Conservation (phyloP, 2,329 filamentous ascomycete genomes). For the Talaromyces pinophilus region DNA sequence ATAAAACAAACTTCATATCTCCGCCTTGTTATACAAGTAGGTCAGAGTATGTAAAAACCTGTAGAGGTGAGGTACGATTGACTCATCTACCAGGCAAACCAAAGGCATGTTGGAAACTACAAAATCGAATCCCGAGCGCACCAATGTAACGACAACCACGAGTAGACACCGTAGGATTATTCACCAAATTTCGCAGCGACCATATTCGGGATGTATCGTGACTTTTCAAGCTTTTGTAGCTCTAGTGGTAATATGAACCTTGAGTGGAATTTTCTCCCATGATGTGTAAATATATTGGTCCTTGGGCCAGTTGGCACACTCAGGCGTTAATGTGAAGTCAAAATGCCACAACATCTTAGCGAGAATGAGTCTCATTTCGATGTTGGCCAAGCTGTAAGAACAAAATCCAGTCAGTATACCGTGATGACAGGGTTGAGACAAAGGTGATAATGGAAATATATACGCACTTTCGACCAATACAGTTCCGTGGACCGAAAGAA, state of each 20-base stretch:
- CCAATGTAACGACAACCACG: neutral
- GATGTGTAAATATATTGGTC: conserved; percentile 43
- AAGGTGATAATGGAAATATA: neutral
- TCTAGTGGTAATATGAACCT: conserved; percentile 37
- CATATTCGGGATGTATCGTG: neutral
- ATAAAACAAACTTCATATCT: neutral
- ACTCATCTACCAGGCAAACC: neutral
- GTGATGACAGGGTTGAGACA: neutral
- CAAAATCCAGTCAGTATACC: neutral
- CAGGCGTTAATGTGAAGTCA: conserved; percentile 47
- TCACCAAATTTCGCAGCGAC: neutral
- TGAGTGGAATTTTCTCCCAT: conserved; percentile 46
- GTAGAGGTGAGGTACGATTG: neutral
- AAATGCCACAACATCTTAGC: conserved; percentile 54
- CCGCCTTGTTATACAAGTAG: neutral
- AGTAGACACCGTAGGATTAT: neutral
- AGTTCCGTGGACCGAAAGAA: conserved; percentile 52
- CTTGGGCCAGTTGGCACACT: conserved; percentile 42
- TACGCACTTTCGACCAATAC: conserved; percentile 54
- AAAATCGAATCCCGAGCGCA: neutral
- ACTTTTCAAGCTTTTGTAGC: neutral
- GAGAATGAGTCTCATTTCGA: conserved; percentile 56
- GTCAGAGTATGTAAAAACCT: neutral
- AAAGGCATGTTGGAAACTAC: neutral
- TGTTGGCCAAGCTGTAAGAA: conserved; percentile 48